These are phyloP conservation scores for Solanum pinnatisectum DNA, from an alignment of 257 asterid species.

Conservation along the genomic window DNA sequence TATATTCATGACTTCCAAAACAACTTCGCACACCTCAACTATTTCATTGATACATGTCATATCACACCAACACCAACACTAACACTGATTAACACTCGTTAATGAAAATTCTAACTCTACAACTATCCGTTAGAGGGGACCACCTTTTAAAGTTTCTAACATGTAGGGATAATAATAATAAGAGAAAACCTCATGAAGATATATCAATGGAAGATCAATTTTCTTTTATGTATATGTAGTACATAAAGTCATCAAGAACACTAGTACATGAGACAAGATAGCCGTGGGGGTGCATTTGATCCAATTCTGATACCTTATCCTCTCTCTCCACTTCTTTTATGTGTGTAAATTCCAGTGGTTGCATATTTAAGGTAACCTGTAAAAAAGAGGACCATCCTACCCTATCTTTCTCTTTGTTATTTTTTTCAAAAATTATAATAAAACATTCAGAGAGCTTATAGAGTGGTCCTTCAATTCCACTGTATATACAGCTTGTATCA, in stretches of 20 bases:
- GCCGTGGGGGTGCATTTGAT: background rate
- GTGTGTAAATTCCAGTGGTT: background rate
- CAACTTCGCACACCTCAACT: background rate
- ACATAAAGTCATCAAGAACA: background rate
- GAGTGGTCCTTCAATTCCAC: constrained; percentile 17
- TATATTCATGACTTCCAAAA: background rate
- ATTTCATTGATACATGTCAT: background rate
- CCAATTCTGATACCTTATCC: background rate
- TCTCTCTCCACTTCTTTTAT: background rate
- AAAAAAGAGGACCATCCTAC: constrained; percentile 22
- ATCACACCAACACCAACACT: background rate
- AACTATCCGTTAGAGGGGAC: background rate
- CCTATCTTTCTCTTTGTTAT: background rate
- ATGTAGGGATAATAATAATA: background rate
- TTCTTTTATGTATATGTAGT: too few relatives aligned
- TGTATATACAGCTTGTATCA: background rate
- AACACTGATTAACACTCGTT: too few relatives aligned
- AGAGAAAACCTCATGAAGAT: background rate
- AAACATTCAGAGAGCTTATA: background rate
- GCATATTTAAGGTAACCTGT: background rate
- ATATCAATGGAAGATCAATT: background rate
- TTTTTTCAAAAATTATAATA: background rate
- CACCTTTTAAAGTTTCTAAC: background rate
- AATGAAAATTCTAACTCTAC: background rate
- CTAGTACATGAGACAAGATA: background rate